Conservation (phyloP, 169 alveolate species). For the Plasmodium inui region DNA sequence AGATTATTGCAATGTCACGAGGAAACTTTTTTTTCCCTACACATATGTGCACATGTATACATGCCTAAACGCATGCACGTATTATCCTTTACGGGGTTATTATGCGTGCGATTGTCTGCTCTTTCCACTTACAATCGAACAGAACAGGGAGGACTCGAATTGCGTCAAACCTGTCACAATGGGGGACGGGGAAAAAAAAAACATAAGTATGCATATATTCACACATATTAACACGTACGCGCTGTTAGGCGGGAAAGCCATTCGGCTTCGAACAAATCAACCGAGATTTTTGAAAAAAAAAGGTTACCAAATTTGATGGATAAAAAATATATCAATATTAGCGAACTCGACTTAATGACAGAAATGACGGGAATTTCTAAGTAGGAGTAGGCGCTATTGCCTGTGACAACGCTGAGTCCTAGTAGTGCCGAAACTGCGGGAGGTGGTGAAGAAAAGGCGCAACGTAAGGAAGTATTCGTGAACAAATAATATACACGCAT, state of each 20-base stretch:
- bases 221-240: background rate
- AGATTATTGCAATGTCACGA: background rate
- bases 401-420: conserved; percentile 29
- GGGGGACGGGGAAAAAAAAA: background rate
- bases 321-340: conserved; percentile 37
- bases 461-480: background rate
- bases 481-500: background rate
- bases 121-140: conserved; percentile 31
- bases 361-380: conserved; percentile 53
- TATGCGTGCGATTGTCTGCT: background rate
- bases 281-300: background rate
- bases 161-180: conserved; percentile 45
- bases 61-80: background rate
- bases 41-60: background rate
- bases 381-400: conserved; percentile 43
- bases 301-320: conserved; percentile 38
- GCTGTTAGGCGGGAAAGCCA: background rate
- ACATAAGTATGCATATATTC: background rate
- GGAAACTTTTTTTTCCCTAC: background rate
- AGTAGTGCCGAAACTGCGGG: conserved; percentile 30
- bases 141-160: conserved; percentile 25
- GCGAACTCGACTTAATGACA: conserved; percentile 46
- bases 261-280: background rate
- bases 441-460: background rate
- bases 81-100: background rate